phyloP scores from a whole-genome alignment of 257 asterid species.

The Solanum microdontum region DNA sequence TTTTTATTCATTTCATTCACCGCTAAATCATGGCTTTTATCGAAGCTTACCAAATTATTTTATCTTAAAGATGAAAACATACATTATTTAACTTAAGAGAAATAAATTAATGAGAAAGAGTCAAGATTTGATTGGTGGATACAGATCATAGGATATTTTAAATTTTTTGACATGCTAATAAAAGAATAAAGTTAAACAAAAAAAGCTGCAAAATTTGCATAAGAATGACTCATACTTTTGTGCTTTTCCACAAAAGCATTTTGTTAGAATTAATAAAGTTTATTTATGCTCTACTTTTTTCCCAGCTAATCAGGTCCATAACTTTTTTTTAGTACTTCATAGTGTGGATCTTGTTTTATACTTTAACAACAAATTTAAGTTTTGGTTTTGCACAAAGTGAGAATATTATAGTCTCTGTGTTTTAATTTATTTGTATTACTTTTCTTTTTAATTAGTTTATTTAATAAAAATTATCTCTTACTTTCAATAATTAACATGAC shows the following conservation, averaged over 20 bases:
- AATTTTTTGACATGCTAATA: neutral
- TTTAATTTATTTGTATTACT: no score
- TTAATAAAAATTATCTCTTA: no score
- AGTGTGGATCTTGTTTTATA: neutral
- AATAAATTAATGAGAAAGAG: neutral
- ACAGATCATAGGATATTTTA: conserved; percentile 19
- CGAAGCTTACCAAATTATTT: neutral
- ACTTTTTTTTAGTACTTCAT: neutral
- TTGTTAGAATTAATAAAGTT: neutral
- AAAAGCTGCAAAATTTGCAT: conserved; percentile 16
- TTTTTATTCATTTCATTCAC: neutral
- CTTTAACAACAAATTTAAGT: neutral
- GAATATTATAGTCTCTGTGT: no score
- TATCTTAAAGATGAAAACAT: neutral
- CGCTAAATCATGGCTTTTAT: neutral
- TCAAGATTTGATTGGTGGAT: conserved; percentile 27
- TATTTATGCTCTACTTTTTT: conserved; percentile 6
- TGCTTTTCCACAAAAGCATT: conserved; percentile 6
- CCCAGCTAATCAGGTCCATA: conserved; percentile 12
- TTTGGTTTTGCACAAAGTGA: neutral
- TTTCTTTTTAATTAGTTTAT: no score
- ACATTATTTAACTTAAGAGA: neutral
- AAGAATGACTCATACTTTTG: conserved; percentile 5
- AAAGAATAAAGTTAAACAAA: neutral
- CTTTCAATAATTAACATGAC: no score